phyloP scores from a whole-genome alignment of 2,329 filamentous ascomycete genomes.

The Aspergillus awamori region DNA sequence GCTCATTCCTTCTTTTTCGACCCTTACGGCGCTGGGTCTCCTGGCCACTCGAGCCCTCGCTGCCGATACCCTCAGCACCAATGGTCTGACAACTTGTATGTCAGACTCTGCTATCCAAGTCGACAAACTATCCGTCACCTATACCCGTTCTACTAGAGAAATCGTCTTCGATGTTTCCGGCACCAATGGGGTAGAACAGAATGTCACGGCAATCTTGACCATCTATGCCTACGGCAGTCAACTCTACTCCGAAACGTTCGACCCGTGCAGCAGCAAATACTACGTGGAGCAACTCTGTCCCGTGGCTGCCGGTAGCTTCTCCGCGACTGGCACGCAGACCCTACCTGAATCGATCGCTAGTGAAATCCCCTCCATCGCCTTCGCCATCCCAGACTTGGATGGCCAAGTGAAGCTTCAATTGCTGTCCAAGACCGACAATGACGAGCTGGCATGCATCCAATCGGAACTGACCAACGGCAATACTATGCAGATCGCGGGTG shows the following conservation, averaged over 20 bases:
- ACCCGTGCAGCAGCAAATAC: slow-evolving; percentile 73
- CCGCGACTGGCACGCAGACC: slow-evolving; percentile 69
- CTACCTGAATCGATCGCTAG: slow-evolving; percentile 73
- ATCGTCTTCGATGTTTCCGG: slow-evolving; percentile 83
- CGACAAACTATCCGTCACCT: slow-evolving; percentile 73
- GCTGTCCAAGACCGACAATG: slow-evolving; percentile 59
- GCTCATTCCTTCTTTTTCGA: slow-evolving; percentile 23
- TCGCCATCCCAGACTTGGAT: slow-evolving; percentile 85
- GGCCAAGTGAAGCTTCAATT: slow-evolving; percentile 81
- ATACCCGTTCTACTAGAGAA: slow-evolving; percentile 72
- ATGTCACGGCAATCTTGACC: slow-evolving; percentile 74
- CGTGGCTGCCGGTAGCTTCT: slow-evolving; percentile 73
- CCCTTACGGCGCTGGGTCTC: slow-evolving; percentile 32
- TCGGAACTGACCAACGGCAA: slow-evolving; percentile 86
- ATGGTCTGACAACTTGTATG: slow-evolving; percentile 75
- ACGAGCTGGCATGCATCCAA: slow-evolving; percentile 77
- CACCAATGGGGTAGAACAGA: slow-evolving; percentile 71
- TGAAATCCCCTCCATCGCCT: slow-evolving; percentile 84
- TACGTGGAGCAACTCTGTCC: slow-evolving; percentile 79
- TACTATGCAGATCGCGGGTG: slow-evolving; percentile 71
- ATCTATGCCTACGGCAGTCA: slow-evolving; percentile 83
- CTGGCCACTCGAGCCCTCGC: slow-evolving; percentile 55
- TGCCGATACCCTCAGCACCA: slow-evolving; percentile 74
- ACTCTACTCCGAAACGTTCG: slow-evolving; percentile 77
- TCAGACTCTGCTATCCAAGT: slow-evolving; percentile 64